A percentile compares a stretch with the other conserved stretches of the same genome.
phyloP scores from a whole-genome alignment of 176 grass and related monocot species.

The Eremochloa ophiuroides region DNA sequence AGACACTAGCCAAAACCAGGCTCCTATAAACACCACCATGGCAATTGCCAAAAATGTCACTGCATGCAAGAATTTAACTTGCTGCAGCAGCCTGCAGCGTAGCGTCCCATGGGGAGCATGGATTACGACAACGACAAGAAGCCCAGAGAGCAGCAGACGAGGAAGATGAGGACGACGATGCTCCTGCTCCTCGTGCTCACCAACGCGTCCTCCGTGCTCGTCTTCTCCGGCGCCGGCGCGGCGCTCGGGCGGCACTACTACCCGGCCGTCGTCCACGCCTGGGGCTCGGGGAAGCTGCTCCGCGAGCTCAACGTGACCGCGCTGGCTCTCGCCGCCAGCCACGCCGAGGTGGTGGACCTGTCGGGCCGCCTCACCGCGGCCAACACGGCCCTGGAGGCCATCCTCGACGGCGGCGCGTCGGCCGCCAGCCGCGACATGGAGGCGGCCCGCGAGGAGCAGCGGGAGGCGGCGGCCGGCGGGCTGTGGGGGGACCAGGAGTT shows the following conservation, averaged over 20 bases:
- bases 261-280: constrained; percentile 23
- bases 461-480: not conserved
- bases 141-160: not conserved
- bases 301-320: constrained; percentile 45
- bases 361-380: constrained; percentile 30
- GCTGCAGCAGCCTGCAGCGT: not conserved
- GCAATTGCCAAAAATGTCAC: no score
- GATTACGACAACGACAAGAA: constrained; percentile 43
- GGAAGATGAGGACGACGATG: not conserved
- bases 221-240: constrained; percentile 35
- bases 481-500: constrained; percentile 17
- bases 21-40: not conserved
- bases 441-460: not conserved
- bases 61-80: not conserved
- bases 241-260: not conserved
- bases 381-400: constrained; percentile 43
- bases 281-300: constrained; percentile 30
- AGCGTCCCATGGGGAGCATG: constrained; percentile 55
- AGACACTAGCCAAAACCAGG: not conserved
- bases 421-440: not conserved
- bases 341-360: constrained; percentile 35
- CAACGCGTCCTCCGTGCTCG: constrained; percentile 34
- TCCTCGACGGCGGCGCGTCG: constrained; percentile 30
- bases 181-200: constrained; percentile 19
- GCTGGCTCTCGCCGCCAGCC: constrained; percentile 23